Evolutionary conservation across 2,329 filamentous ascomycete species (phyloP).

Genomic region (Calonectria pauciramosa): DNA sequence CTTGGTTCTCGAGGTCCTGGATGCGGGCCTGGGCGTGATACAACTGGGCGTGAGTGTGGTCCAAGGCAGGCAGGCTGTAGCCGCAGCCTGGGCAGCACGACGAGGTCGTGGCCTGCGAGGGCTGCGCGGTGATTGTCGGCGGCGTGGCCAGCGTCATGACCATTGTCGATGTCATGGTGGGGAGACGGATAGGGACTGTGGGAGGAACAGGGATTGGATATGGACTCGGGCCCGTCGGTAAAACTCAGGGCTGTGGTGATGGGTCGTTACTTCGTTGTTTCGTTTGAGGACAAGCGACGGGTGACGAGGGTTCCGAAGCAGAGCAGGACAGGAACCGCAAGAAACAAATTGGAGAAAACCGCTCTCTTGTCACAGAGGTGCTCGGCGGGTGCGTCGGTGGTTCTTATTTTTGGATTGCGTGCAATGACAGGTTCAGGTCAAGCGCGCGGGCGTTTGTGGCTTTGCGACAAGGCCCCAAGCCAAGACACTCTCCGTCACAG

Average conservation of each 20-base stretch:
- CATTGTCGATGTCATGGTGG: slow-evolving; percentile 47
- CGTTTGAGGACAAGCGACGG: neutral
- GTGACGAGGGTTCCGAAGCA: neutral
- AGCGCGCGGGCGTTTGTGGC: slow-evolving; percentile 16
- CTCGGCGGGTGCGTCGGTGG: neutral
- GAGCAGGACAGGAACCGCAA: neutral
- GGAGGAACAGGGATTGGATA: neutral
- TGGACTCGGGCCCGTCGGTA: slow-evolving; percentile 9
- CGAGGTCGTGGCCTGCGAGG: slow-evolving; percentile 33
- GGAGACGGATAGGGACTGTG: neutral
- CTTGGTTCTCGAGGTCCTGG: slow-evolving; percentile 78
- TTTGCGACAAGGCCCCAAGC: slow-evolving; percentile 6
- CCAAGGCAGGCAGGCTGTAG: slow-evolving; percentile 52
- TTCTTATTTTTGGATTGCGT: slow-evolving; percentile 16
- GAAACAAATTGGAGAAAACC: neutral
- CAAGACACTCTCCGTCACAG: slow-evolving; percentile 7
- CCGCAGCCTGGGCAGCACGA: slow-evolving; percentile 67
- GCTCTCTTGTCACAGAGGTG: neutral
- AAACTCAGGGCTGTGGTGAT: neutral
- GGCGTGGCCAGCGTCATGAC: slow-evolving; percentile 53
- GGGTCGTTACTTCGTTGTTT: neutral
- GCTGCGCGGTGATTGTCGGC: slow-evolving; percentile 43
- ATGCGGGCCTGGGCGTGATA: slow-evolving; percentile 71
- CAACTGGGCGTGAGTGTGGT: slow-evolving; percentile 59
- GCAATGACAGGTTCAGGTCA: slow-evolving; percentile 9